Percentiles rank a stretch among this genome's conserved stretches.
Evolutionary conservation across 176 grass and related monocot genomes (phyloP).

Genomic region (Pontederia paniculata): DNA sequence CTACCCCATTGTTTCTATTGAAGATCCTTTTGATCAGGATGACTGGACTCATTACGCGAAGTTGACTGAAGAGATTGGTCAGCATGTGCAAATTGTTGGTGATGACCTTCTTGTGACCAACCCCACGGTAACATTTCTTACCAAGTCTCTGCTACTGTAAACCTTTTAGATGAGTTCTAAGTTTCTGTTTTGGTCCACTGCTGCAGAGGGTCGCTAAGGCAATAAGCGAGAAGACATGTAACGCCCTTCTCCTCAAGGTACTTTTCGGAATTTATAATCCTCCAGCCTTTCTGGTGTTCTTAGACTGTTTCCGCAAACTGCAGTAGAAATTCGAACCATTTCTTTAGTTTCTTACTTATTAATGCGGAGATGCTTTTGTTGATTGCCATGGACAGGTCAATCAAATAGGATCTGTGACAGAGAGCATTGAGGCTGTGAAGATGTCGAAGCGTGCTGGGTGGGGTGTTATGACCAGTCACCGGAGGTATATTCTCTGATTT

Average conservation of each 20-base stretch:
- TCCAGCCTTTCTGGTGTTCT: background rate
- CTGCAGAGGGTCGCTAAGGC: slow-evolving; percentile 80
- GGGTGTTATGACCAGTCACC: slow-evolving; percentile 92
- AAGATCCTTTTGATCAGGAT: slow-evolving; percentile 98
- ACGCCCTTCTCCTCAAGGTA: slow-evolving; percentile 90
- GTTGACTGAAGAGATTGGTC: slow-evolving; percentile 75
- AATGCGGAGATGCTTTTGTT: too few relatives aligned
- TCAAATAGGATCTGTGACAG: slow-evolving; percentile 87
- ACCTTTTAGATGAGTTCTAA: background rate
- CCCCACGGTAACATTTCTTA: slow-evolving; percentile 45
- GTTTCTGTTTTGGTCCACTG: background rate
- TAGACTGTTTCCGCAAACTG: too few relatives aligned
- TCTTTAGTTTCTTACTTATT: background rate
- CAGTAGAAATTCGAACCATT: background rate
- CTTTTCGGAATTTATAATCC: background rate
- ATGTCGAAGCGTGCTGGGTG: slow-evolving; percentile 82
- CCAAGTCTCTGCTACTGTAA: too few relatives aligned
- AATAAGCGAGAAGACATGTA: slow-evolving; percentile 80
- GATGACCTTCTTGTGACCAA: slow-evolving; percentile 96
- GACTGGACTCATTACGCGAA: slow-evolving; percentile 87
- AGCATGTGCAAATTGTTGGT: slow-evolving; percentile 81
- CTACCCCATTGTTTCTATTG: slow-evolving; percentile 90
- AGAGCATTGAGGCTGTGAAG: slow-evolving; percentile 88
- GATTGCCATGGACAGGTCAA: slow-evolving; percentile 44
- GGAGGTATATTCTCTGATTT: slow-evolving; percentile 34